Evolutionary conservation across 208 protist species (phyloP).

Genomic region (Vickermania spadyakhi): DNA sequence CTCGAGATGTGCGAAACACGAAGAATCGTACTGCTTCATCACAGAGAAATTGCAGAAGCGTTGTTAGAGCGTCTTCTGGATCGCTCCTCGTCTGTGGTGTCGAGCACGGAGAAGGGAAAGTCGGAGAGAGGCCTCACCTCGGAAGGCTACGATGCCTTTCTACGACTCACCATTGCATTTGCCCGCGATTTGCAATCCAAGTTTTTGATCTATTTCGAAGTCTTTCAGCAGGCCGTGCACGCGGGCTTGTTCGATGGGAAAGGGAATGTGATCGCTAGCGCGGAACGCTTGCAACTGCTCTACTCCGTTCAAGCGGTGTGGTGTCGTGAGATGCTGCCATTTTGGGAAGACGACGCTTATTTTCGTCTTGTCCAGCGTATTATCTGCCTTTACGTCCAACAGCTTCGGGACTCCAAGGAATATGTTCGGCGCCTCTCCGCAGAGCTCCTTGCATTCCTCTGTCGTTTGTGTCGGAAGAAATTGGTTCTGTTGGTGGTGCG

Average conservation of each 20-base stretch:
- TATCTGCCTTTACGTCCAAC: slow-evolving; percentile 50
- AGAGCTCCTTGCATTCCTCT: slow-evolving; percentile 68
- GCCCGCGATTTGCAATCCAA: slow-evolving; percentile 61
- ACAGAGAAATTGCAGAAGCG: slow-evolving; percentile 63
- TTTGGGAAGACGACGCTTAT: slow-evolving; percentile 27
- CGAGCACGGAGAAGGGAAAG: not conserved
- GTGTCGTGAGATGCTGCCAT: slow-evolving; percentile 69
- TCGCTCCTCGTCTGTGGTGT: slow-evolving; percentile 18
- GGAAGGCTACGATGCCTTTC: slow-evolving; percentile 80
- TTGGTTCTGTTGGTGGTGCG: slow-evolving; percentile 53
- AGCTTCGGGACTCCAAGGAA: slow-evolving; percentile 71
- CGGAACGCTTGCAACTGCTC: slow-evolving; percentile 64
- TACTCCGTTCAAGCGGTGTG: slow-evolving; percentile 77
- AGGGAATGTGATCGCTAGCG: slow-evolving; percentile 56
- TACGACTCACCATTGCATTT: slow-evolving; percentile 73
- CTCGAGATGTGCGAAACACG: slow-evolving; percentile 55
- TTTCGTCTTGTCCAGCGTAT: slow-evolving; percentile 29
- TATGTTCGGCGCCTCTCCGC: slow-evolving; percentile 79
- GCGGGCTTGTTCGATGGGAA: slow-evolving; percentile 63
- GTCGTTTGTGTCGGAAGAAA: slow-evolving; percentile 27
- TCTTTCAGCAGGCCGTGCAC: slow-evolving; percentile 76
- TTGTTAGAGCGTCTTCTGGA: slow-evolving; percentile 50
- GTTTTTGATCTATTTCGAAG: slow-evolving; percentile 75
- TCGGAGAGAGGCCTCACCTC: slow-evolving; percentile 13
- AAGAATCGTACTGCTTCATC: slow-evolving; percentile 61